phyloP scores from a whole-genome alignment of 78 protist species.

The Polysphondylium violaceum region DNA sequence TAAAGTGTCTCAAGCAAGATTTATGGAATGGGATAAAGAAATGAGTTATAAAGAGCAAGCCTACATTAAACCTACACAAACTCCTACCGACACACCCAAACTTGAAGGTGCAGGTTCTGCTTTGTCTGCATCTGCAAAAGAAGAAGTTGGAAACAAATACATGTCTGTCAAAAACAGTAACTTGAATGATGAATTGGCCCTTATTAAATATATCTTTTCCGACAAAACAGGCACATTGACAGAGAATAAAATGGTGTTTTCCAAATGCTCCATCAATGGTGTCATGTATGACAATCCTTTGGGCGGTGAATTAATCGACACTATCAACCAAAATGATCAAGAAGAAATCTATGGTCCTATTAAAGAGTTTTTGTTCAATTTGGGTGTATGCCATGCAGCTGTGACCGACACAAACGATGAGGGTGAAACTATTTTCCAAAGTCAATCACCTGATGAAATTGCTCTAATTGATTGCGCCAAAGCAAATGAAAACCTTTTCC shows the following conservation, averaged over 20 bases:
- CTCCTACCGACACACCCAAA: too few species aligned
- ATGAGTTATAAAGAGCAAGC: slow-evolving; percentile 37
- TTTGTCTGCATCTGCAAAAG: neutral
- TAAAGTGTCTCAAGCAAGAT: slow-evolving; percentile 50
- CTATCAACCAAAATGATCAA: neutral
- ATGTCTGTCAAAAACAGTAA: slow-evolving; percentile 64
- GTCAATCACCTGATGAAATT: slow-evolving; percentile 89
- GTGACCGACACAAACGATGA: slow-evolving; percentile 9
- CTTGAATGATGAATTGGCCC: slow-evolving; percentile 79
- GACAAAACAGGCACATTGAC: slow-evolving; percentile 88
- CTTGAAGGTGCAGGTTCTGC: too few species aligned
- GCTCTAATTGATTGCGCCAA: slow-evolving; percentile 87
- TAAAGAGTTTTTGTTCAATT: slow-evolving; percentile 18
- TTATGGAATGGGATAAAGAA: slow-evolving; percentile 72
- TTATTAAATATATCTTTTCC: slow-evolving; percentile 73
- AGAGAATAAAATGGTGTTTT: slow-evolving; percentile 72
- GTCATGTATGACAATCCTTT: neutral
- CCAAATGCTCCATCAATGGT: slow-evolving; percentile 59
- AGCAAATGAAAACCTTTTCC: neutral
- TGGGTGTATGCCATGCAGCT: slow-evolving; percentile 12
- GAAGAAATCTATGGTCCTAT: neutral
- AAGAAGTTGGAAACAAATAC: neutral
- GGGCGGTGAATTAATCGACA: neutral
- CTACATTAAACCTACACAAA: neutral
- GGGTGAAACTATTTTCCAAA: slow-evolving; percentile 17